phyloP scores from a whole-genome alignment of 768 basidiomycete genomes.

The Tulasnella sp. region DNA sequence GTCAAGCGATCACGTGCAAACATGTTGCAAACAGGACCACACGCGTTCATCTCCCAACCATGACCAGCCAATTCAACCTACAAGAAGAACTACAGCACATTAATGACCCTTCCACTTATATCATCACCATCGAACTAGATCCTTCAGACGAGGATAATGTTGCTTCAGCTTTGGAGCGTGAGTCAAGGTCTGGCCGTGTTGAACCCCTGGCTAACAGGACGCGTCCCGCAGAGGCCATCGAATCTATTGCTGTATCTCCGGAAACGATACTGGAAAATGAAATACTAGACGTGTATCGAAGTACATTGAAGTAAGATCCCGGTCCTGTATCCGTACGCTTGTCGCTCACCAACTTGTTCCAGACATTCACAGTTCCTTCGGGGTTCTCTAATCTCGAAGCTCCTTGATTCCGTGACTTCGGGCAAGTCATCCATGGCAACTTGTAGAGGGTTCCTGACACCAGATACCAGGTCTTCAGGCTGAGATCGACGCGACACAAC shows the following conservation, averaged over 20 bases:
- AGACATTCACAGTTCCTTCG: conserved; percentile 46
- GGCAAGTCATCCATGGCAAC: conserved; percentile 23
- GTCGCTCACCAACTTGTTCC: background rate
- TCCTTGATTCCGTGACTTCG: conserved; percentile 76
- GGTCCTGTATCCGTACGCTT: background rate
- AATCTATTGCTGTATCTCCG: conserved; percentile 61
- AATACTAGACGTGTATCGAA: conserved; percentile 72
- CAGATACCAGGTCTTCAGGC: conserved; percentile 36
- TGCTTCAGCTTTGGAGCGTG: conserved; percentile 20
- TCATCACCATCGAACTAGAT: conserved; percentile 25
- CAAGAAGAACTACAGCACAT: conserved; percentile 23
- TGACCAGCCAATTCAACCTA: conserved; percentile 21
- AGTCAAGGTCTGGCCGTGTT: background rate
- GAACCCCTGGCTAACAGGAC: background rate
- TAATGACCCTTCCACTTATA: conserved; percentile 15
- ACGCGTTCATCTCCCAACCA: background rate
- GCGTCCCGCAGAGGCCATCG: conserved; percentile 53
- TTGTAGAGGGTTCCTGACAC: background rate
- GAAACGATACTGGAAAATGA: conserved; percentile 54
- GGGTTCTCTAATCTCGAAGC: conserved; percentile 60
- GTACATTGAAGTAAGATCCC: conserved; percentile 50
- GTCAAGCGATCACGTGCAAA: background rate
- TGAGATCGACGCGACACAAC: conserved; percentile 58
- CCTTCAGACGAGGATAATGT: conserved; percentile 19
- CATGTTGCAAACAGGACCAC: background rate